phyloP scores from a whole-genome alignment of 441 rosid species.

The Theobroma grandiflorum region DNA sequence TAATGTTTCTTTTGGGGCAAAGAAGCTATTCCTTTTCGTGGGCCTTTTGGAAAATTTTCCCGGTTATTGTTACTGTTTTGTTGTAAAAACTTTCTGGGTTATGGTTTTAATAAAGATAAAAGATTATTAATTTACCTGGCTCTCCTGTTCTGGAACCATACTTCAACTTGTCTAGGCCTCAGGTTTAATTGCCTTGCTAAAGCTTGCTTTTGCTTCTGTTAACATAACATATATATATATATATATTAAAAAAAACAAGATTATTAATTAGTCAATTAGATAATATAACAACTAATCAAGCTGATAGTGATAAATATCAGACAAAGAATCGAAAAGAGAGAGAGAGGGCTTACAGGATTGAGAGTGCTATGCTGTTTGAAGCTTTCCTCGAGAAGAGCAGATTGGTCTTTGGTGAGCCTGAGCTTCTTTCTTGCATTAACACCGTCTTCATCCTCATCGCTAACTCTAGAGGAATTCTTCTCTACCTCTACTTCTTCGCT shows the following conservation, averaged over 20 bases:
- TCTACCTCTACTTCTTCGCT: constrained; percentile 74
- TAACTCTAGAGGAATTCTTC: constrained; percentile 61
- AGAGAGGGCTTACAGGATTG: constrained; percentile 56
- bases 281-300: not conserved
- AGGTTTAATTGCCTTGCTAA: constrained; percentile 68
- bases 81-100: not conserved
- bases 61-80: not conserved
- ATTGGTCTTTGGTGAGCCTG: constrained; percentile 71
- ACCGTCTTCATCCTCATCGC: constrained; percentile 67
- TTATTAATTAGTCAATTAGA: not conserved
- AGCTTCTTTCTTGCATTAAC: constrained; percentile 60
- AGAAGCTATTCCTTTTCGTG: not conserved
- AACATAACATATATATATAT: constrained; percentile 10
- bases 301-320: not conserved
- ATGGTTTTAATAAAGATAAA: not conserved
- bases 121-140: constrained; percentile 54
- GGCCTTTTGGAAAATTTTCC: not conserved
- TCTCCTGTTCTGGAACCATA: constrained; percentile 80
- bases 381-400: constrained; percentile 72
- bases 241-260: too few species aligned
- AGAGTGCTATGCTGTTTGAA: constrained; percentile 78
- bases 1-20: not conserved
- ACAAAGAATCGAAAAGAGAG: not conserved
- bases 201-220: constrained; percentile 67
- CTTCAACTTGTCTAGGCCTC: constrained; percentile 77